A percentile compares a stretch with the other conserved stretches of the same genome.
These are phyloP conservation scores for Tetrahymena malaccensis DNA, from an alignment of 73 alveolate genomes.

Conservation along the genomic window DNA sequence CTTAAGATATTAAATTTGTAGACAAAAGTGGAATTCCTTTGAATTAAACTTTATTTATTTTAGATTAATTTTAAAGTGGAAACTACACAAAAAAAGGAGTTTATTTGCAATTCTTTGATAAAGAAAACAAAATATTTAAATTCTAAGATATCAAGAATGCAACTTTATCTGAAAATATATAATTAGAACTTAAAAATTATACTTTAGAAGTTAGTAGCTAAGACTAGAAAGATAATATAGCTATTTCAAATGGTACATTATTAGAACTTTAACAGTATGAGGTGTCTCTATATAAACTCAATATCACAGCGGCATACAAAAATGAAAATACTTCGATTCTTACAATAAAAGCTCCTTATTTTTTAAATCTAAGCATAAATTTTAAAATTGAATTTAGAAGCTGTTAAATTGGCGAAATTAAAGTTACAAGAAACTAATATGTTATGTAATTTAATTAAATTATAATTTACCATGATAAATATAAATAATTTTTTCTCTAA, in stretches of 20 bases:
- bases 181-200: not conserved
- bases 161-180: not conserved
- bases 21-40: not conserved
- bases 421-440: not conserved
- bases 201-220: not conserved
- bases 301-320: not conserved
- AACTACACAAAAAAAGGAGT: not conserved
- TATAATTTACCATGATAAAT: too few species aligned
- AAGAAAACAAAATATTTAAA: not conserved
- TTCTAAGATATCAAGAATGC: not conserved
- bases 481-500: too few species aligned
- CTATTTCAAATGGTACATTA: not conserved
- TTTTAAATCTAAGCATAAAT: not conserved
- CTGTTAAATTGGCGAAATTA: not conserved
- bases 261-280: not conserved
- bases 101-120: not conserved
- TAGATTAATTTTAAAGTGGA: not conserved
- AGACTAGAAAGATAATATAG: not conserved
- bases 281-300: not conserved
- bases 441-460: not conserved
- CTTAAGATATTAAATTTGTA: not conserved
- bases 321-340: not conserved
- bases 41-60: not conserved
- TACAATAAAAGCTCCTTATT: not conserved
- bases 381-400: not conserved